These are phyloP conservation scores for Ehretia macrophylla DNA, from an alignment of 257 asterid species.

Conservation along the genomic window DNA sequence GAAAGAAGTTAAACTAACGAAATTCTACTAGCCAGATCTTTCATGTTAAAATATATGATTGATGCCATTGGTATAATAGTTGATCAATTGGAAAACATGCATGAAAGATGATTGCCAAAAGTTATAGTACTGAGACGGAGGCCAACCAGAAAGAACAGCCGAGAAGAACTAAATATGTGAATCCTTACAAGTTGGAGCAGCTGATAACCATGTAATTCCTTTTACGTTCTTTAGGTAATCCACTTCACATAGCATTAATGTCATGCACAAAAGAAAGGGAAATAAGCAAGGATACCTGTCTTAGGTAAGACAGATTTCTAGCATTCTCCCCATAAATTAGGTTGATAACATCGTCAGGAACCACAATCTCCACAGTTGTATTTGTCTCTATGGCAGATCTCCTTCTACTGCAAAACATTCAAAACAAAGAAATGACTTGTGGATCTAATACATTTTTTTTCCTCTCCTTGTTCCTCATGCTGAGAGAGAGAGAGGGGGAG, in stretches of 20 bases:
- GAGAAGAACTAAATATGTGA: neutral
- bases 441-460: neutral
- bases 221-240: neutral
- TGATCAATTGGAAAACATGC: too few species aligned
- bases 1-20: too few species aligned
- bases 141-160: too few species aligned
- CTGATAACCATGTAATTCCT: too few species aligned
- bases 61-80: too few species aligned
- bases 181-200: neutral
- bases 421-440: neutral
- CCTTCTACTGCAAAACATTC: constrained; percentile 34
- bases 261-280: neutral
- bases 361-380: constrained; percentile 54
- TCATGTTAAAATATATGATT: too few species aligned
- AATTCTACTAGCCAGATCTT: too few species aligned
- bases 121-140: too few species aligned
- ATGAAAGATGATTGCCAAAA: too few species aligned
- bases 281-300: too few species aligned
- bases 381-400: constrained; percentile 44
- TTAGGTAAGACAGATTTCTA: constrained; percentile 51
- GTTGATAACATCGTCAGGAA: constrained; percentile 44
- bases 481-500: neutral
- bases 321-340: constrained; percentile 58
- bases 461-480: neutral
- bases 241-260: constrained; percentile 1